Percentiles rank a stretch among this genome's conserved stretches.
phyloP scores from a whole-genome alignment of 169 alveolate genomes.

The Babesia bigemina region DNA sequence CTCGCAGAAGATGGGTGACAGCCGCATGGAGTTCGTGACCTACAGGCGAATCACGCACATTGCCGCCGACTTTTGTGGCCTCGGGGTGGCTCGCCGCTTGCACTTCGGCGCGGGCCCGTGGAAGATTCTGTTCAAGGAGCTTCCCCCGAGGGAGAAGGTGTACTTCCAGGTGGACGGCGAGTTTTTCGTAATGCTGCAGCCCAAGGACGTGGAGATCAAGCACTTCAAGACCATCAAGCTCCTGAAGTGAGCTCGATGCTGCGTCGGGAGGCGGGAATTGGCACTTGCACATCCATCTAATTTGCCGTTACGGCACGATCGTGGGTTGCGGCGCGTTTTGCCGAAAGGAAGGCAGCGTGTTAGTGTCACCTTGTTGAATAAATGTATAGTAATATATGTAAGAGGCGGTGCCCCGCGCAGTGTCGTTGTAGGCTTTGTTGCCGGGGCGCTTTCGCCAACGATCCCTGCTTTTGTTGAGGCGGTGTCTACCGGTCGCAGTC shows the following conservation, averaged over 20 bases:
- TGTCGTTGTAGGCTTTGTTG: too few relatives aligned
- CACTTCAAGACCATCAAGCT: constrained; percentile 50
- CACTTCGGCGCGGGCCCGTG: constrained; percentile 85
- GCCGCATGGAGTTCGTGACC: constrained; percentile 56
- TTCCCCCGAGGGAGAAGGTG: constrained; percentile 54
- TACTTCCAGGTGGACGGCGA: constrained; percentile 74
- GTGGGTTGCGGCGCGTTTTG: too few relatives aligned
- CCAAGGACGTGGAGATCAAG: constrained; percentile 57
- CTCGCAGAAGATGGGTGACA: constrained; percentile 79
- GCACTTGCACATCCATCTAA: too few relatives aligned
- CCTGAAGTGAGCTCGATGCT: constrained; percentile 1
- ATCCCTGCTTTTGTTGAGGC: too few relatives aligned
- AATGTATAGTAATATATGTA: too few relatives aligned
- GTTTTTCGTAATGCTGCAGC: constrained; percentile 57
- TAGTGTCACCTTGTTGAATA: too few relatives aligned
- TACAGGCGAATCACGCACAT: constrained; percentile 37
- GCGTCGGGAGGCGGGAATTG: not conserved
- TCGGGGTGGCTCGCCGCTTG: constrained; percentile 74
- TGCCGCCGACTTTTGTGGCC: constrained; percentile 62
- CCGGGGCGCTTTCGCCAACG: too few relatives aligned
- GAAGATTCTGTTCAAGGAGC: constrained; percentile 75
- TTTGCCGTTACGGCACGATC: too few relatives aligned
- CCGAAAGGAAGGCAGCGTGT: too few relatives aligned
- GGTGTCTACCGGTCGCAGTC: too few relatives aligned
- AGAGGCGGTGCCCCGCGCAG: too few relatives aligned